These are phyloP conservation scores for Podila clonocystis DNA, from an alignment of 192 early-diverging fungal species.

Conservation along the genomic window DNA sequence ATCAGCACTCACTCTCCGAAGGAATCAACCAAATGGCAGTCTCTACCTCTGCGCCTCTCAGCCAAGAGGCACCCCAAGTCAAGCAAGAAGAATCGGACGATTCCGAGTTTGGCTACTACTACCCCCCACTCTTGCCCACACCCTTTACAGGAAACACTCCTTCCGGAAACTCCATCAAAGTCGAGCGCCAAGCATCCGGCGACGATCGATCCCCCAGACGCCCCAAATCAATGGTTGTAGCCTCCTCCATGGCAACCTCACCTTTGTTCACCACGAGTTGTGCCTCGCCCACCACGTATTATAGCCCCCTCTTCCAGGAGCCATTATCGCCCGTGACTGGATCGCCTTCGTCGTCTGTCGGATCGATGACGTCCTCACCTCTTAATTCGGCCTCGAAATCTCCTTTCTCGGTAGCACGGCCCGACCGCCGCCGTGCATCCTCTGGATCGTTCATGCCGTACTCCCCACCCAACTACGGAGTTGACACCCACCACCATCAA, in stretches of 20 bases:
- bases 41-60: too few species aligned
- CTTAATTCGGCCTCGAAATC: background rate
- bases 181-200: too few species aligned
- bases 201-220: too few species aligned
- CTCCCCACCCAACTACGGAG: background rate
- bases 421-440: background rate
- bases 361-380: background rate
- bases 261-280: too few species aligned
- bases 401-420: background rate
- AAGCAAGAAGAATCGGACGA: background rate
- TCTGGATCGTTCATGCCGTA: conserved; percentile 1
- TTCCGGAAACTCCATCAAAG: too few species aligned
- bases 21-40: too few species aligned
- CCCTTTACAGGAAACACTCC: background rate
- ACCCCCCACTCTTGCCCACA: background rate
- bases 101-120: background rate
- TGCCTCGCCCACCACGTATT: too few species aligned
- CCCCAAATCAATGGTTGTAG: too few species aligned
- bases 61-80: too few species aligned
- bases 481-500: background rate
- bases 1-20: background rate
- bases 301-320: background rate
- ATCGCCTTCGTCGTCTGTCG: background rate
- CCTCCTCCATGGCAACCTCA: background rate
- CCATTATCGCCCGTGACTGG: background rate